These are phyloP conservation scores for Oenanthe javanica DNA, from an alignment of 140 eudicot genomes.

Conservation along the genomic window DNA sequence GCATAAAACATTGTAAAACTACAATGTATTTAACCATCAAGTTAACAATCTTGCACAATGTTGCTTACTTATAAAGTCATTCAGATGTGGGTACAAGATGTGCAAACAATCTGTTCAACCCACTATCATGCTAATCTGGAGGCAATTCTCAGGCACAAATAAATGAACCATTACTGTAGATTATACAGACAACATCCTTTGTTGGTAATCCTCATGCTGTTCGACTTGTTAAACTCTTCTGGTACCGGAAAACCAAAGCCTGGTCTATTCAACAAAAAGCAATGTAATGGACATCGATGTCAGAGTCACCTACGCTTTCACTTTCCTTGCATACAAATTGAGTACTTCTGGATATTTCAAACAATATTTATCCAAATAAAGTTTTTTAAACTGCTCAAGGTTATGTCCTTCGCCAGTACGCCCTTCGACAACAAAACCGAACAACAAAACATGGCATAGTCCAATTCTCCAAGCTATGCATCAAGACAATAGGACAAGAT, in stretches of 20 bases:
- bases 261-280: neutral
- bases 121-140: neutral
- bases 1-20: neutral
- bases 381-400: neutral
- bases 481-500: neutral
- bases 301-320: neutral
- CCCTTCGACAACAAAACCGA: slow-evolving; percentile 14
- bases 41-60: neutral
- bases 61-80: too few species aligned
- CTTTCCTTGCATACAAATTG: neutral
- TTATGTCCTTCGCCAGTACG: neutral
- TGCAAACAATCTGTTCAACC: neutral
- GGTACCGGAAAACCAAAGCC: neutral
- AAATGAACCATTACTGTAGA: neutral
- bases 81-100: neutral
- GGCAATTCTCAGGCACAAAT: neutral
- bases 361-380: slow-evolving; percentile 8
- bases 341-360: slow-evolving; percentile 1
- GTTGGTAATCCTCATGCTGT: neutral
- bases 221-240: neutral
- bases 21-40: neutral
- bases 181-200: neutral
- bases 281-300: neutral
- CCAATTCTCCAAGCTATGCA: slow-evolving; percentile 13
- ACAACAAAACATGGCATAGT: slow-evolving; percentile 11